Evolutionary conservation across 768 basidiomycete genomes (phyloP).

Genomic region (Kwoniella sp.): DNA sequence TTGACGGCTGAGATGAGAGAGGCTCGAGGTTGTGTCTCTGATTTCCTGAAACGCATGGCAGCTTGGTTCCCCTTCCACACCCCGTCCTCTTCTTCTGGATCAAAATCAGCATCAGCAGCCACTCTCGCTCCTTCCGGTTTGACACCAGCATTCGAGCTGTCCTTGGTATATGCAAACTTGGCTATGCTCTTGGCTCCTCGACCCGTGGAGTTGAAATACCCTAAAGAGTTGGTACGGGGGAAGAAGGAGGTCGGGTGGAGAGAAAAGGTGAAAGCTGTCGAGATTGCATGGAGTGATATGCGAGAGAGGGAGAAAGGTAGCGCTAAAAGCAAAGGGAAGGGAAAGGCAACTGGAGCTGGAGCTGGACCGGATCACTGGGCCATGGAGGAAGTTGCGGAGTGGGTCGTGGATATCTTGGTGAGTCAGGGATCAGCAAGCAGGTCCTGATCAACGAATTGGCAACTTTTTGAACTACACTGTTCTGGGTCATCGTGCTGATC

Average conservation of each 20-base stretch:
- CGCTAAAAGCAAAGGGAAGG: constrained; percentile 36
- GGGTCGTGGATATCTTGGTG: constrained; percentile 51
- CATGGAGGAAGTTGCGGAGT: constrained; percentile 52
- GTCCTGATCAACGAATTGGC: neutral
- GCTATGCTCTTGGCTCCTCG: constrained; percentile 49
- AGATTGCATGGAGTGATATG: constrained; percentile 41
- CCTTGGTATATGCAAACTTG: constrained; percentile 47
- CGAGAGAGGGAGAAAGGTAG: constrained; percentile 29
- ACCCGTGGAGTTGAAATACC: constrained; percentile 27
- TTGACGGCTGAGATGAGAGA: constrained; percentile 16
- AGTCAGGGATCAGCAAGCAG: constrained; percentile 14
- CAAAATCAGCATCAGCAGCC: neutral
- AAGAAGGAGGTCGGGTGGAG: constrained; percentile 26
- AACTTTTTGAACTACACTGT: too few relatives aligned
- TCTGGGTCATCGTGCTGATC: neutral
- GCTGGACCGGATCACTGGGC: constrained; percentile 35
- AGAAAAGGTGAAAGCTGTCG: constrained; percentile 29
- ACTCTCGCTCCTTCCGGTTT: constrained; percentile 25
- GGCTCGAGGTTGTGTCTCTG: constrained; percentile 36
- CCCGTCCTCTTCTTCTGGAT: neutral
- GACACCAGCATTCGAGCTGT: constrained; percentile 40
- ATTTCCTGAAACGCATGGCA: constrained; percentile 71
- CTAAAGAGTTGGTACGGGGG: neutral
- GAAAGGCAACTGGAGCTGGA: constrained; percentile 8
- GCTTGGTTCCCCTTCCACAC: constrained; percentile 78